A percentile compares a stretch with the other conserved stretches of the same genome.
phyloP scores from a whole-genome alignment of 1,284 basidiomycete species.

The Apiotrichum akiyoshidainum region DNA sequence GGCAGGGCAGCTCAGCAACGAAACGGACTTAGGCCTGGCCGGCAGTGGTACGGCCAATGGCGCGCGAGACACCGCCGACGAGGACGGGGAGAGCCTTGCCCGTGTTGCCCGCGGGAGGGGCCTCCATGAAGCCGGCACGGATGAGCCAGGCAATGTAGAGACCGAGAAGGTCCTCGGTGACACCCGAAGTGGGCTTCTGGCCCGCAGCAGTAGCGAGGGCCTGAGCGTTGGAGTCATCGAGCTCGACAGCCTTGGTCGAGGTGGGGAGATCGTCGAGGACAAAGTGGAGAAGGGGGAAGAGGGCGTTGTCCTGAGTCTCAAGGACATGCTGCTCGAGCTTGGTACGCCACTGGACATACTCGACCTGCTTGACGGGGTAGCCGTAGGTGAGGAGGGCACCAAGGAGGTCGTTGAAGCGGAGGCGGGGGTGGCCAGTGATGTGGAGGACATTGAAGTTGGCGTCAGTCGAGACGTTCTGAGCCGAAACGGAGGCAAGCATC shows the following conservation, averaged over 20 bases:
- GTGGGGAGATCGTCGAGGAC: constrained; percentile 96
- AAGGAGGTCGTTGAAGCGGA: constrained; percentile 87
- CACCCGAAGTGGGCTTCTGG: constrained; percentile 60
- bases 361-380: constrained; percentile 71
- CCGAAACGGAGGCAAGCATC: constrained; percentile 70
- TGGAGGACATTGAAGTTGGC: constrained; percentile 69
- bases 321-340: constrained; percentile 93
- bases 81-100: constrained; percentile 46
- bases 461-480: constrained; percentile 55
- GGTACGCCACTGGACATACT: constrained; percentile 89
- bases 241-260: constrained; percentile 87
- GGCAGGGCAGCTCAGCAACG: not conserved
- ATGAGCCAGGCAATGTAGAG: constrained; percentile 94
- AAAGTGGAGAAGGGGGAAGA: constrained; percentile 96
- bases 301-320: constrained; percentile 87
- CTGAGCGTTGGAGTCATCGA: constrained; percentile 82
- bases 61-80: constrained; percentile 44
- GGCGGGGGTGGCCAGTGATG: constrained; percentile 78
- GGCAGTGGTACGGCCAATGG: constrained; percentile 50
- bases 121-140: constrained; percentile 75
- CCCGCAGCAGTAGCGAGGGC: constrained; percentile 60
- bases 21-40: constrained; percentile 21
- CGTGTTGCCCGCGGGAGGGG: constrained; percentile 52
- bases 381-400: constrained; percentile 74
- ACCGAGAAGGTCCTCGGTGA: constrained; percentile 74